Evolutionary conservation across 139 green algal genomes (phyloP), one percentile per base, ranked within the genome.

Genomic region (Pleodorina starrii): DNA sequence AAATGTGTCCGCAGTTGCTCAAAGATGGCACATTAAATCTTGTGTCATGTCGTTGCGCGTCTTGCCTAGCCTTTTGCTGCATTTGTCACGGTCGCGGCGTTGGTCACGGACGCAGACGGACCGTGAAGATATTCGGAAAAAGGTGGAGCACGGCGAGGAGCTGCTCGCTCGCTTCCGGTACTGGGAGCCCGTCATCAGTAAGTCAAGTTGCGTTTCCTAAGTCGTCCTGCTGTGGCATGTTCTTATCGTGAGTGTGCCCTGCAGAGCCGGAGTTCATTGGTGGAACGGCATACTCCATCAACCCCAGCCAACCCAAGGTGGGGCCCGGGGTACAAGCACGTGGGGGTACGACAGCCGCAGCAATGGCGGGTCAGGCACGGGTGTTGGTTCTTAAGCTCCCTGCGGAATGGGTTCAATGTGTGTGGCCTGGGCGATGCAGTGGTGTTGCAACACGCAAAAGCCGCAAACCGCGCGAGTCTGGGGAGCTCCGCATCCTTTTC

Each of bases 161-260:
- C 85, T 93, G 84, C 69, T 93, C 29, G 87, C 91, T 19, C 71
- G 91, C 11, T 93, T 93, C 85, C 85, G 85, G n/a, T 89, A 93
- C 80, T 93, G 91, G 91, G 91, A 93, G 91, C 91, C 91, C 29
- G 35, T 92, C 32, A 86, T 93, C 35, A 85, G 91, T 93, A 66
- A 93, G 91, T 92, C 16, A 16, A 29, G n/a, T 63, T 83, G 75
- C 69, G n/a, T n/a, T n/a, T n/a, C n/a, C n/a, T n/a, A n/a, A n/a
- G n/a, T n/a, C n/a, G n/a, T n/a, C n/a, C n/a, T n/a, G n/a, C n/a
- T n/a, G n/a, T n/a, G n/a, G n/a, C n/a, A 32, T 9, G 19, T 17
- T 76, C 36, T 46, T 10, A 57, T 21, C 11, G 10, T 57, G 57
- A 29, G 57, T 68, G 35, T 42, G 29, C 5, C 74, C 12, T 44